Evolutionary conservation across 768 basidiomycete genomes (phyloP), one percentile per base, ranked within the genome.

Genomic region (Amyloporia xantha): DNA sequence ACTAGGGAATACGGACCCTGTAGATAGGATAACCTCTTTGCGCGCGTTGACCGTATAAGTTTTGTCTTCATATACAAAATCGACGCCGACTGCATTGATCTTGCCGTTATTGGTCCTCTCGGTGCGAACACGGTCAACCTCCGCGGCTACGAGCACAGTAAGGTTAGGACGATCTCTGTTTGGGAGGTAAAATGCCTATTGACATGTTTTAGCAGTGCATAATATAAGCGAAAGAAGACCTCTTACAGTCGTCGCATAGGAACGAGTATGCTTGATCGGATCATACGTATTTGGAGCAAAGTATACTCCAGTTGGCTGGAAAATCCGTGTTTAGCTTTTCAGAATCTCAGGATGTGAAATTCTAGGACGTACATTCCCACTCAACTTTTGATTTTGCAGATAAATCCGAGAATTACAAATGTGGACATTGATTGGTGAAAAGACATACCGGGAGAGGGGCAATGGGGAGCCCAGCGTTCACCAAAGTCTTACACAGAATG

Each of bases 11-110:
- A 35, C 49, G 12, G 15, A 58, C 57, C 57, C 57, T 1, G 57
- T 46, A 12, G 57, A 47, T 3, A 62, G 11, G 42, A 81, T 71
- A 25, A 81, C 77, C 60, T 82, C 79, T 46, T 71, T 72, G 40
- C 57, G 61, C 11, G 73, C 75, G 24, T 65, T 59, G 25, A 72
- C 72, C 3, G 61, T 50, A 49, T 70, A 67, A 4, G 40, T 56
- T 12, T 52, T 50, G 19, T 54, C 65, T 3, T 55, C 55, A 36
- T 64, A 40, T 17, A 67, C 55, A 59, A 78, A 81, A 46, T 71
- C 71, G 11, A 81, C 71, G 5, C 75, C 75, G 3, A 66, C 69
- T 0, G 78, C 79, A 26, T 60, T 56, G 23, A 76, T 53, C 5
- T 59, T 51, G 4, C 54, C 42, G 13, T 47, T 53, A 2, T 4